A percentile compares a stretch with the other conserved stretches of the same genome.
Evolutionary conservation across 768 basidiomycete genomes (phyloP).

Genomic region (Mycena rosella): DNA sequence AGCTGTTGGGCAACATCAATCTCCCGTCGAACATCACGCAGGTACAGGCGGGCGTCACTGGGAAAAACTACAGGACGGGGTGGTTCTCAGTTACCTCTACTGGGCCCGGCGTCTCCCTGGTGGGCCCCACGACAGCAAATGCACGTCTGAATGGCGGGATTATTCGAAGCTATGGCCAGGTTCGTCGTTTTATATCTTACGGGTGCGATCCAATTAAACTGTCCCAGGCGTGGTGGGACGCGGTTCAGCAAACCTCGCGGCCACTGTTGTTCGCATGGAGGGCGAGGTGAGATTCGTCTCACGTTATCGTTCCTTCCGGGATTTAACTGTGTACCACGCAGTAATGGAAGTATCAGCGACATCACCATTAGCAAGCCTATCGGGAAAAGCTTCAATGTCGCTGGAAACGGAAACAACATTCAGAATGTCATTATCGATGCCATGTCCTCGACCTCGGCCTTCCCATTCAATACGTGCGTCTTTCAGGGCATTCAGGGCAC

Average conservation of each 20-base stretch:
- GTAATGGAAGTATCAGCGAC: constrained; percentile 31
- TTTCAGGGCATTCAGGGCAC: no score
- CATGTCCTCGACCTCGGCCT: constrained; percentile 19
- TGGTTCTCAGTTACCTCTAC: constrained; percentile 34
- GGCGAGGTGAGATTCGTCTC: constrained; percentile 15
- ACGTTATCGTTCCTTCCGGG: no score
- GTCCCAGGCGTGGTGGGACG: constrained; percentile 30
- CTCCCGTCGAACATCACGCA: constrained; percentile 34
- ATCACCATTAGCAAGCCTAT: constrained; percentile 35
- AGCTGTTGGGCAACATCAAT: constrained; percentile 32
- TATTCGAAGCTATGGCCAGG: constrained; percentile 34
- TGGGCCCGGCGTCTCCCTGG: constrained; percentile 26
- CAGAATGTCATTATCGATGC: constrained; percentile 29
- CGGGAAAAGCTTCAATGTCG: constrained; percentile 36
- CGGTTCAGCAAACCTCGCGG: constrained; percentile 27
- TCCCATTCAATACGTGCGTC: constrained; percentile 36
- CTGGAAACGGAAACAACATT: constrained; percentile 31
- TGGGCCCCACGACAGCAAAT: constrained; percentile 22
- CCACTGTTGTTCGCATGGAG: constrained; percentile 29
- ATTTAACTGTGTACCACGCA: neutral
- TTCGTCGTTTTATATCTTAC: neutral
- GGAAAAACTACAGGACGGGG: constrained; percentile 28
- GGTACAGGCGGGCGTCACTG: constrained; percentile 31
- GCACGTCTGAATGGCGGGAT: constrained; percentile 30
- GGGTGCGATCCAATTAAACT: neutral